phyloP scores from a whole-genome alignment of 495 filamentous ascomycete species.

The Penicillium robsamsonii region DNA sequence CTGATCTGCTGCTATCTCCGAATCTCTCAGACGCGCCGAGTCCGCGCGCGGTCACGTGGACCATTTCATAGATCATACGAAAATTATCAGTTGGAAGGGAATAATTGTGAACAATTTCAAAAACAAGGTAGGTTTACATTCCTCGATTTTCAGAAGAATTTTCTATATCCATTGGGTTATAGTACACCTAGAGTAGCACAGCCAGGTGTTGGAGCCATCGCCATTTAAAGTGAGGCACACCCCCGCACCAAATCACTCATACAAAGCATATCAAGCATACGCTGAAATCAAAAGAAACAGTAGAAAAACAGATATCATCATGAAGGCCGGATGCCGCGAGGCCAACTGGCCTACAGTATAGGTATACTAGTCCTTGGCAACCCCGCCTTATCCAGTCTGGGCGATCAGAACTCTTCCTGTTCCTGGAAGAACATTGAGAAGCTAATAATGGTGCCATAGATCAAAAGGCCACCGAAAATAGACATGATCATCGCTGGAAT shows the following conservation, averaged over 20 bases:
- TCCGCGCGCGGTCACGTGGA: constrained; percentile 19
- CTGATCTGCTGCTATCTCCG: constrained; percentile 11
- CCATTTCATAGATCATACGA: not conserved
- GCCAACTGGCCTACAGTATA: not conserved
- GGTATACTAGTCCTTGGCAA: not conserved
- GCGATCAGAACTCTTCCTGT: constrained; percentile 76
- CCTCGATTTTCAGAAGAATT: constrained; percentile 4
- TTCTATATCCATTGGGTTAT: constrained; percentile 29
- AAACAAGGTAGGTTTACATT: not conserved
- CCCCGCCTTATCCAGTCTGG: constrained; percentile 2
- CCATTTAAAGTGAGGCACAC: constrained; percentile 15
- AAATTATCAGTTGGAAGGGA: not conserved
- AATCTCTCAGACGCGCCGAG: constrained; percentile 13
- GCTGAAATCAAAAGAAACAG: constrained; percentile 18
- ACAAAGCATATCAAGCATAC: constrained; percentile 21
- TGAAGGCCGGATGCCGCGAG: constrained; percentile 5
- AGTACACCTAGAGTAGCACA: constrained; percentile 25
- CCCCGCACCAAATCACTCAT: constrained; percentile 13
- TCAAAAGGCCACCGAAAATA: constrained; percentile 84
- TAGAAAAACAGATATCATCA: constrained; percentile 18
- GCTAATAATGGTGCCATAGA: constrained; percentile 96
- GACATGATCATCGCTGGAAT: constrained; percentile 93
- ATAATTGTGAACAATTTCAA: not conserved
- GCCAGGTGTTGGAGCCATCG: constrained; percentile 18
- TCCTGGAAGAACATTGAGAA: constrained; percentile 98